A percentile compares a stretch with the other conserved stretches of the same genome.
Conservation (phyloP, 805 yeast genomes). For the Priceomyces haplophilus region DNA sequence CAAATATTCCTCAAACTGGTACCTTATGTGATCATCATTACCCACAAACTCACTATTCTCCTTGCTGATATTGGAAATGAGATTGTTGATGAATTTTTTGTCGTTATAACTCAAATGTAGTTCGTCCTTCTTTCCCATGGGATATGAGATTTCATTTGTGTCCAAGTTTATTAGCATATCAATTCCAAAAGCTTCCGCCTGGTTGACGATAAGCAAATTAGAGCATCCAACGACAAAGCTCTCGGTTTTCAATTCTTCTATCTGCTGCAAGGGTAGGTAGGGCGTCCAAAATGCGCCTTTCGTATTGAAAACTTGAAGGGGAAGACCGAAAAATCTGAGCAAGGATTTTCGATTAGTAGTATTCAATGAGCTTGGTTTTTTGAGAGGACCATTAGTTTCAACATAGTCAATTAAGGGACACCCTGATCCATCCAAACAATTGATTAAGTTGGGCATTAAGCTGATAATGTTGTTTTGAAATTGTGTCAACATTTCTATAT, state of each 20-base stretch:
- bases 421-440: conserved; percentile 72
- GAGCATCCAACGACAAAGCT: conserved; percentile 84
- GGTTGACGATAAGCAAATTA: conserved; percentile 73
- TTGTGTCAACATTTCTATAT: conserved; percentile 76
- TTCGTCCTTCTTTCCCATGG: conserved; percentile 33
- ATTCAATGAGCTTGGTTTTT: conserved; percentile 62
- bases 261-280: conserved; percentile 89
- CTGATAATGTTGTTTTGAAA: conserved; percentile 82
- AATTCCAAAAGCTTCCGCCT: conserved; percentile 51
- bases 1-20: conserved; percentile 87
- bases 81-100: conserved; percentile 66
- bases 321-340: conserved; percentile 79
- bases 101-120: conserved; percentile 47
- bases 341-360: conserved; percentile 78
- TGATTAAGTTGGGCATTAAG: conserved; percentile 74
- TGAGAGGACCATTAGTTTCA: conserved; percentile 48
- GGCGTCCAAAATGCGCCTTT: conserved; percentile 89
- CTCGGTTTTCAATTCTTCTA: conserved; percentile 66
- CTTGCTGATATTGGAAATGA: conserved; percentile 48
- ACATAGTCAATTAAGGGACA: conserved; percentile 63
- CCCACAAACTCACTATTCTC: conserved; percentile 33
- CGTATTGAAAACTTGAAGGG: conserved; percentile 76
- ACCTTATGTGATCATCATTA: conserved; percentile 79
- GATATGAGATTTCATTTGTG: conserved; percentile 46
- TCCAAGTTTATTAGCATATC: conserved; percentile 77